Evolutionary conservation across 805 yeast genomes (phyloP).

Genomic region (Metschnikowia sp.): DNA sequence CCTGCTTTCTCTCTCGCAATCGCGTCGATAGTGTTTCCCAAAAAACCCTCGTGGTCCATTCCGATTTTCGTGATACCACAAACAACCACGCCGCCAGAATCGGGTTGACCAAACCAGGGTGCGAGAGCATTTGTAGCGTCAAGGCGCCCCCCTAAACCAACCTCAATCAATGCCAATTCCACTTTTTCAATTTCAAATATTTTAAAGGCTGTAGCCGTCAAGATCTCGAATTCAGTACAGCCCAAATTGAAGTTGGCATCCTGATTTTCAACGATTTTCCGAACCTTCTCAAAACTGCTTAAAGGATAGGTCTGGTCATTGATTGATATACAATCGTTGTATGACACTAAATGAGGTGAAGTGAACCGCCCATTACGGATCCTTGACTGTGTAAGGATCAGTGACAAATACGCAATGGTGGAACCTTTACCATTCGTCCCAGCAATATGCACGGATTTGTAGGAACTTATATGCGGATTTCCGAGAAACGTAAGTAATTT

Average conservation of each 20-base stretch:
- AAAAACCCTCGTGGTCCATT: slow-evolving; percentile 73
- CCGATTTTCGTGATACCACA: slow-evolving; percentile 85
- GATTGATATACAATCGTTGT: slow-evolving; percentile 73
- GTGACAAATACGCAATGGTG: slow-evolving; percentile 75
- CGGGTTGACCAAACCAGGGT: neutral
- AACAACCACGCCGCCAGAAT: slow-evolving; percentile 43
- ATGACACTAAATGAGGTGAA: slow-evolving; percentile 76
- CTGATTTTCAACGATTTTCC: slow-evolving; percentile 37
- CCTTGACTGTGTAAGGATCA: slow-evolving; percentile 50
- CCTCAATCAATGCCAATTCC: slow-evolving; percentile 83
- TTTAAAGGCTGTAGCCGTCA: slow-evolving; percentile 82
- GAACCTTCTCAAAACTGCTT: slow-evolving; percentile 43
- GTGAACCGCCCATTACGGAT: slow-evolving; percentile 74
- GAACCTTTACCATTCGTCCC: slow-evolving; percentile 99
- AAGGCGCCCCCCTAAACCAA: slow-evolving; percentile 85
- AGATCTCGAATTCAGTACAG: slow-evolving; percentile 84
- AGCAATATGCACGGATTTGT: slow-evolving; percentile 81
- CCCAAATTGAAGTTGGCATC: slow-evolving; percentile 44
- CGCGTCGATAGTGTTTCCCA: slow-evolving; percentile 62
- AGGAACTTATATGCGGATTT: slow-evolving; percentile 58
- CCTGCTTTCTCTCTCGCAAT: slow-evolving; percentile 88
- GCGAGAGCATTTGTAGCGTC: slow-evolving; percentile 83
- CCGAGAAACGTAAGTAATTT: slow-evolving; percentile 46
- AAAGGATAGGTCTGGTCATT: slow-evolving; percentile 54
- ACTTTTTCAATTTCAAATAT: slow-evolving; percentile 60